Base-by-base conservation (phyloP, 1,139 yeast species). In the Taphrina flavorubra region DNA sequence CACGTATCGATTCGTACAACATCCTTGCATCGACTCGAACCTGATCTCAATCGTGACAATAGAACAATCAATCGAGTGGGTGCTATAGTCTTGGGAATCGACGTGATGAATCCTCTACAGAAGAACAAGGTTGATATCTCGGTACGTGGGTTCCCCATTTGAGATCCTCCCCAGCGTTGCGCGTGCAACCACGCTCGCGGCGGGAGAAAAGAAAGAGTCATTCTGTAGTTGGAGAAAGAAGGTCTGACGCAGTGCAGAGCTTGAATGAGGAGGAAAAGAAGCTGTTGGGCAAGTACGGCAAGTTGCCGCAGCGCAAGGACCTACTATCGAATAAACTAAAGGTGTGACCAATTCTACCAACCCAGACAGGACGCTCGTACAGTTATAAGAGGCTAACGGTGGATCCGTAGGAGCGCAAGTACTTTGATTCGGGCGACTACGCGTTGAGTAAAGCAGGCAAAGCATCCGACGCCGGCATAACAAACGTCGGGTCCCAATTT, bases 401-500 rank as follows among this genome's bases (percentile, higher is more conserved):
- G 31, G 31, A 25, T 25, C 4, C 31, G 31, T 88, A 88, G 77
- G 98, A 94, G 74, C 87, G 97, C 75, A 92, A 92, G 79, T 94
- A 89, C 79, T 95, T 94, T 76, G 99, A 94, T 76, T 90, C 97
- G 71, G 99, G 99, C 31, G 99, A 94, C 79, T 94, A 95, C 77
- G 98, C 98, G 36, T 85, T 94, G 85, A 91, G 90, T 73, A 88
- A 92, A 74, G 90, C 87, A 6, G 47, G 86, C 67, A 73, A 74
- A 57, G 76, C 78, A n/a, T 73, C 76, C 18, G 75, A 77, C 44
- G 75, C 74, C 18, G 78, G 74, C 61, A 76, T 74, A 61, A 72
- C 75, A n/a, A 74, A 77, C 44, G 76, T 80, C 37, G 83, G 83
- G 10, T 75, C 79, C 40, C 78, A 78, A 69, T 82, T 80, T 72